Evolutionary conservation across 192 early-diverging fungal genomes (phyloP).

Genomic region (Diversispora eburnea): DNA sequence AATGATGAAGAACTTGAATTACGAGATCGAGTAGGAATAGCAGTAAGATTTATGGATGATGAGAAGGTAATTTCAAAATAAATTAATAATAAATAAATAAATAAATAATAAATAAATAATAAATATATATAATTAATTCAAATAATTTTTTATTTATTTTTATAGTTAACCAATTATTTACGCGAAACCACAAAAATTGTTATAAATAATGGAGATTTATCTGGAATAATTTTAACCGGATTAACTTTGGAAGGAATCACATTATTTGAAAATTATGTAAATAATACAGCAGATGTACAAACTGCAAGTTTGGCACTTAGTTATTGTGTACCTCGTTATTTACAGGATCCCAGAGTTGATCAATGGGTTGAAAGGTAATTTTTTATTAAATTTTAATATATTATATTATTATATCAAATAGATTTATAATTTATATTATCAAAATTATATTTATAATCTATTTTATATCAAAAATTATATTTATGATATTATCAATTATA

Average conservation of each 20-base stretch:
- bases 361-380: constrained; percentile 77
- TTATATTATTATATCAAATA: neutral
- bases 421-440: too few relatives aligned
- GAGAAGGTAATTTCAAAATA: constrained; percentile 50
- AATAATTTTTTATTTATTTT: too few relatives aligned
- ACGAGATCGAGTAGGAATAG: constrained; percentile 76
- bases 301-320: constrained; percentile 72
- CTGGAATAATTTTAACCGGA: constrained; percentile 84
- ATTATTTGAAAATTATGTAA: constrained; percentile 75
- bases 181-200: constrained; percentile 49
- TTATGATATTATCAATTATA: too few relatives aligned
- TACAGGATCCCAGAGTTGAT: constrained; percentile 56
- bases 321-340: constrained; percentile 56
- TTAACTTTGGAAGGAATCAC: constrained; percentile 61
- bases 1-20: constrained; percentile 69
- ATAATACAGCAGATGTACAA: constrained; percentile 88
- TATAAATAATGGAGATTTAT: constrained; percentile 65
- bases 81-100: constrained; percentile 5
- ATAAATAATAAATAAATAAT: neutral
- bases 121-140: too few relatives aligned
- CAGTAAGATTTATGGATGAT: constrained; percentile 81
- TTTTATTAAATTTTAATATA: too few relatives aligned
- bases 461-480: too few relatives aligned
- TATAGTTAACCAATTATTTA: constrained; percentile 62
- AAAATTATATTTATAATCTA: neutral